Evolutionary conservation across 2,329 filamentous ascomycete species (phyloP).

Genomic region (Ascocoryne sarcoides): DNA sequence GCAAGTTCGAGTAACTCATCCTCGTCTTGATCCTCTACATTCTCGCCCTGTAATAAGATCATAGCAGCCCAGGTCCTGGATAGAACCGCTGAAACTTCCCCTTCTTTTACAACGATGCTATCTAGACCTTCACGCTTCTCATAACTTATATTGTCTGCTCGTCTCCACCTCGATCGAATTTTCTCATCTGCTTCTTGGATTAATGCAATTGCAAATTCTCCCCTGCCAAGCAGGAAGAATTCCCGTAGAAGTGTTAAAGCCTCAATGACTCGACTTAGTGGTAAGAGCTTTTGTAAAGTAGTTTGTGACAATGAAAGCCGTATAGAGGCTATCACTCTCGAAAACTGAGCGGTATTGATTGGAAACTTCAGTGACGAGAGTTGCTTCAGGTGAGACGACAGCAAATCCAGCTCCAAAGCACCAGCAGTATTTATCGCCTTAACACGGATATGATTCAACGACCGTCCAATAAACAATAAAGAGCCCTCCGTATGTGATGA

Average conservation of each 20-base stretch:
- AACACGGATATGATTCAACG: slow-evolving; percentile 71
- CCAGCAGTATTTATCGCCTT: slow-evolving; percentile 35
- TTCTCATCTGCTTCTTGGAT: slow-evolving; percentile 78
- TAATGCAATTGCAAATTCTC: slow-evolving; percentile 84
- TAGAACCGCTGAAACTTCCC: slow-evolving; percentile 71
- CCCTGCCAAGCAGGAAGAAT: slow-evolving; percentile 79
- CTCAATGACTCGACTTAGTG: slow-evolving; percentile 66
- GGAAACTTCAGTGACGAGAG: slow-evolving; percentile 64
- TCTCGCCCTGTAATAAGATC: slow-evolving; percentile 60
- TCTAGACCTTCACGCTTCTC: slow-evolving; percentile 51
- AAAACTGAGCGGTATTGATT: slow-evolving; percentile 61
- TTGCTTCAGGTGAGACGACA: slow-evolving; percentile 59
- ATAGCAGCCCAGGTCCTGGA: slow-evolving; percentile 71
- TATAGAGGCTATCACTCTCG: slow-evolving; percentile 65
- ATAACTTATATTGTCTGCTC: slow-evolving; percentile 49
- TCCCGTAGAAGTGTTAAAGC: slow-evolving; percentile 70
- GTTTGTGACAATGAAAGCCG: slow-evolving; percentile 76
- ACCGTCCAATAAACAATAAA: slow-evolving; percentile 84
- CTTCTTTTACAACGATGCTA: slow-evolving; percentile 70
- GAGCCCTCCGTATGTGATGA: slow-evolving; percentile 65
- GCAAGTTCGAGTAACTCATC: slow-evolving; percentile 75
- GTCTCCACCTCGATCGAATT: slow-evolving; percentile 63
- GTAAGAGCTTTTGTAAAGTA: slow-evolving; percentile 72
- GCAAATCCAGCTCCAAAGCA: slow-evolving; percentile 46
- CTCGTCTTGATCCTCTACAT: slow-evolving; percentile 65